A percentile compares a stretch with the other conserved stretches of the same genome.
phyloP scores from a whole-genome alignment of 148 eudicot species.

The Gaultheria prostrata region DNA sequence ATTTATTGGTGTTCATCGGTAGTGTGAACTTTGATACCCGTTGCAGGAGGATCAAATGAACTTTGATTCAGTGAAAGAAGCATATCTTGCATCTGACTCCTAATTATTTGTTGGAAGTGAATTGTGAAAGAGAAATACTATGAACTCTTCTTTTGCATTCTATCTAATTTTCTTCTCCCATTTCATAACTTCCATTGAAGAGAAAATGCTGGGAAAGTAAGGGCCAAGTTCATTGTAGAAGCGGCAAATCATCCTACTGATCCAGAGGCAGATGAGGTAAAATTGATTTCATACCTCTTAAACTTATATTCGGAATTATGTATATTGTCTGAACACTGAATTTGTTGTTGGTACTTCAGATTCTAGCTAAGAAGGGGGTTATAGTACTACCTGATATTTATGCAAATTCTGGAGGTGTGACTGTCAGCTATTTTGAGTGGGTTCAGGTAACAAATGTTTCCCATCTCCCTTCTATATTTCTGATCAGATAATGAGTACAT shows the following conservation, averaged over 20 bases:
- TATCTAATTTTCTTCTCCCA: background rate
- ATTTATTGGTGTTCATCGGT: background rate
- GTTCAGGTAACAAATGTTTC: conserved; percentile 49
- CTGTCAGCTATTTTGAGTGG: conserved; percentile 75
- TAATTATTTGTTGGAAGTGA: background rate
- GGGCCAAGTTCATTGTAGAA: conserved; percentile 65
- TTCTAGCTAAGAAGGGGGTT: conserved; percentile 58
- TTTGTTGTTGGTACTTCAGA: conserved; percentile 30
- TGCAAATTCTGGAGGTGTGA: conserved; percentile 75
- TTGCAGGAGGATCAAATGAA: background rate
- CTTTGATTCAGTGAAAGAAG: background rate
- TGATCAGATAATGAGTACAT: background rate
- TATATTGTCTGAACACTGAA: background rate
- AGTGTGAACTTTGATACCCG: background rate
- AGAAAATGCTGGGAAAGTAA: conserved; percentile 55
- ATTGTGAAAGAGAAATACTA: background rate
- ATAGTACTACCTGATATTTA: conserved; percentile 63
- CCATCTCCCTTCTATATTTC: background rate
- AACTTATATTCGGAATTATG: background rate
- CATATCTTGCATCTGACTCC: background rate
- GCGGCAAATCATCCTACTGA: conserved; percentile 87
- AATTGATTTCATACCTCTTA: background rate
- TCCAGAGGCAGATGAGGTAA: conserved; percentile 80
- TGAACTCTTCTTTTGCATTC: background rate
- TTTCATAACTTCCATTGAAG: conserved; percentile 30